These are phyloP conservation scores for Dothideomycetidae sp. DNA, from an alignment of 2,329 filamentous ascomycete genomes.

Conservation along the genomic window DNA sequence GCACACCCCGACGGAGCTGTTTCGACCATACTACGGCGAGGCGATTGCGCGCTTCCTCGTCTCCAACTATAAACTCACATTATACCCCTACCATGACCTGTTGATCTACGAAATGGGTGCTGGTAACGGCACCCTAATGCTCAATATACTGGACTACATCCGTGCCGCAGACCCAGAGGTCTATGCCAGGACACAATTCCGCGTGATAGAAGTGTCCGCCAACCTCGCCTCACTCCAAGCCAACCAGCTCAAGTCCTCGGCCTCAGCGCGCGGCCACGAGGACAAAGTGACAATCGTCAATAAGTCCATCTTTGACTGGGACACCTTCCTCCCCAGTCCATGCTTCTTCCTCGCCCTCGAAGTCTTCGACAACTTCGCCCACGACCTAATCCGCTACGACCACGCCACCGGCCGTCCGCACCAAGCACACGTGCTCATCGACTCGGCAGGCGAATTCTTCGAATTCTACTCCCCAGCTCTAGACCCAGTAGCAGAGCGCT, in stretches of 20 bases:
- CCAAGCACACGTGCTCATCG: constrained; percentile 80
- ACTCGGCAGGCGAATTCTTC: constrained; percentile 74
- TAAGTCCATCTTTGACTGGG: constrained; percentile 88
- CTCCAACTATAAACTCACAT: constrained; percentile 85
- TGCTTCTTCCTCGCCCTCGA: constrained; percentile 98
- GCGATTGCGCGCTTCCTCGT: constrained; percentile 92
- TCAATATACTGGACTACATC: constrained; percentile 95
- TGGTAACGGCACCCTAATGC: constrained; percentile 92
- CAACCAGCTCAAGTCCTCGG: constrained; percentile 50
- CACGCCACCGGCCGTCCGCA: constrained; percentile 63
- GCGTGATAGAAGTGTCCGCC: constrained; percentile 88
- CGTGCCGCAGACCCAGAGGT: constrained; percentile 78
- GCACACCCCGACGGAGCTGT: constrained; percentile 97
- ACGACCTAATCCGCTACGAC: constrained; percentile 89
- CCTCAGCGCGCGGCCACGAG: constrained; percentile 58
- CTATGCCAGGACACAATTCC: constrained; percentile 84
- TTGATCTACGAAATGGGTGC: constrained; percentile 99
- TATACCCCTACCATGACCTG: constrained; percentile 91
- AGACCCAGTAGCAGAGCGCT: constrained; percentile 70
- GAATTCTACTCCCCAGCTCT: constrained; percentile 77
- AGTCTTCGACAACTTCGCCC: constrained; percentile 96
- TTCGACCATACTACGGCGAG: constrained; percentile 92
- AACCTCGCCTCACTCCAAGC: constrained; percentile 66
- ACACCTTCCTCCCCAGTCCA: constrained; percentile 69
- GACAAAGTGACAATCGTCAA: constrained; percentile 92